Conservation (phyloP, 345 rosid species). For the Passiflora organensis region DNA sequence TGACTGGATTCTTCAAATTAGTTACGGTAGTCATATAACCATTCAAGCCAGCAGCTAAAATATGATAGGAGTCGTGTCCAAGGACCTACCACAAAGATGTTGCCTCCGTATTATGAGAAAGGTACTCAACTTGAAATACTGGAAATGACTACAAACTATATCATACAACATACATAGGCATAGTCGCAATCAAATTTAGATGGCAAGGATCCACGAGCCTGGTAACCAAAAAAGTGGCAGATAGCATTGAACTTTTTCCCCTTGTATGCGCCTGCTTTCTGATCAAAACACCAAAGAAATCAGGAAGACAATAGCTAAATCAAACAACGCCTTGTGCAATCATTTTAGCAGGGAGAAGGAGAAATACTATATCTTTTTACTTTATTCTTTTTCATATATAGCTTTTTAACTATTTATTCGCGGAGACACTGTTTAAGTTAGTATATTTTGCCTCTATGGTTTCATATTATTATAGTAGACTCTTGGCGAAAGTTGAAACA, state of each 20-base stretch:
- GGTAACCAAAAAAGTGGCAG: conserved; percentile 98
- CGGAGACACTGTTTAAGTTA: background rate
- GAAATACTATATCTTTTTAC: background rate
- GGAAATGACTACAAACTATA: conserved; percentile 7
- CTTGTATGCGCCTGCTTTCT: conserved; percentile 87
- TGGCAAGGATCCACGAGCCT: conserved; percentile 98
- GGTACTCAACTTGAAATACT: background rate
- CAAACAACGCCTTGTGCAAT: background rate
- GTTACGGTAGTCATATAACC: conserved; percentile 97
- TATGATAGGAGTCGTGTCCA: conserved; percentile 88
- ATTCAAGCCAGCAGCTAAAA: conserved; percentile 89
- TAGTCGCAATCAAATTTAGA: conserved; percentile 97
- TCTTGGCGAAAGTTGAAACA: too few species aligned
- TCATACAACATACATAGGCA: conserved; percentile 65
- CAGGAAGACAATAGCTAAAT: conserved; percentile 2
- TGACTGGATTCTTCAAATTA: conserved; percentile 80
- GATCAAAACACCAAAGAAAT: conserved; percentile 22
- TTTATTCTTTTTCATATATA: background rate
- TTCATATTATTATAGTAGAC: too few species aligned
- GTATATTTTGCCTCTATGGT: background rate
- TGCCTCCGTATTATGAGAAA: background rate
- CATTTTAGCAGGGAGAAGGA: background rate
- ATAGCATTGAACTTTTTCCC: conserved; percentile 96
- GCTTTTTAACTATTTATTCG: background rate
- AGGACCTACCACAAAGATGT: conserved; percentile 53